Evolutionary conservation across 2,329 filamentous ascomycete species (phyloP).

Genomic region (Ploettnerulaceae sp.): DNA sequence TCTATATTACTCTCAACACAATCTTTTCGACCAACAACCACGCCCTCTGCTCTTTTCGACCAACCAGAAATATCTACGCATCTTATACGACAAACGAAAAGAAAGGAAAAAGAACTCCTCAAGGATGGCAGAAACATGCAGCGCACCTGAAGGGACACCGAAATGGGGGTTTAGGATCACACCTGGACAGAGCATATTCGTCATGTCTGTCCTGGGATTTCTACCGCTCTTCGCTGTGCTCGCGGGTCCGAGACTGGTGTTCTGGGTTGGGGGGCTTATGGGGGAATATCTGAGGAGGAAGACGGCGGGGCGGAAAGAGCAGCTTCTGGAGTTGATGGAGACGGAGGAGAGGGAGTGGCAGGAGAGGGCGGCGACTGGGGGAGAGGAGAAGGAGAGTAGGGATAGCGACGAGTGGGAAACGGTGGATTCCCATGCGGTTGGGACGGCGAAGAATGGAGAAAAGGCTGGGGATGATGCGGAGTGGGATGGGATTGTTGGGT

Average conservation of each 20-base stretch:
- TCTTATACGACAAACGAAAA: no score
- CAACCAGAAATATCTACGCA: no score
- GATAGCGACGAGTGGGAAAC: conserved; percentile 66
- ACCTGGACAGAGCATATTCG: conserved; percentile 27
- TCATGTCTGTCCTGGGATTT: conserved; percentile 31
- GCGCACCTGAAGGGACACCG: conserved; percentile 28
- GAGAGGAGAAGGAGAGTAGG: conserved; percentile 30
- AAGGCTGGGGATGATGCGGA: conserved; percentile 45
- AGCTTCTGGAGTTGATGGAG: conserved; percentile 49
- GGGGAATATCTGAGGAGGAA: conserved; percentile 60
- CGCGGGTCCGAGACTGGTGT: conserved; percentile 27
- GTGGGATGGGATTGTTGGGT: conserved; percentile 84
- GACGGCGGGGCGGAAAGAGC: conserved; percentile 55
- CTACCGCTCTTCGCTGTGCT: conserved; percentile 31
- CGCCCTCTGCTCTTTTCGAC: no score
- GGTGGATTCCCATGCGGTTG: conserved; percentile 51
- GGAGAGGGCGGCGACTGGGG: conserved; percentile 1
- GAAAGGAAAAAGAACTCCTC: no score
- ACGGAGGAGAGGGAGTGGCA: conserved; percentile 33
- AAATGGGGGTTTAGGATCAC: conserved; percentile 32
- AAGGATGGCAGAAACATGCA: conserved; percentile 28
- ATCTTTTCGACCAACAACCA: not conserved
- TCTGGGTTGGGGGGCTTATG: conserved; percentile 37
- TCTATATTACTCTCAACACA: not conserved
- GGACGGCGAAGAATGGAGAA: conserved; percentile 40